Evolutionary conservation across 164 flowering plant species (phyloP), one percentile per base, ranked within the genome.

Genomic region (Chimonanthus salicifolius): DNA sequence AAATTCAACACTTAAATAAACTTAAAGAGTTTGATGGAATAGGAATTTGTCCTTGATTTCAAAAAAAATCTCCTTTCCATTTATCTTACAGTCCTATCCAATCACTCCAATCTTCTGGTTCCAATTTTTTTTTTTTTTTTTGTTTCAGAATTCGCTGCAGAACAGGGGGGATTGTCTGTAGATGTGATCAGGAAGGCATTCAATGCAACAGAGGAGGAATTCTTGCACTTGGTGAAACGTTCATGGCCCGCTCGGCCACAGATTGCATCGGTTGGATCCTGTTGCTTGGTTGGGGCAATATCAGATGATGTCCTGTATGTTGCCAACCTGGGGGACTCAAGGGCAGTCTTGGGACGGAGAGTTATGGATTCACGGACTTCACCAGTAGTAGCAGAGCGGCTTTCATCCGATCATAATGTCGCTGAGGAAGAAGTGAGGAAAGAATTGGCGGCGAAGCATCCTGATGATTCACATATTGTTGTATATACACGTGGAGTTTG

Each of bases 321-420:
- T 48, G 88, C 88, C 6, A 85, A 85, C 70, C 78, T 83, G 16
- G 87, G 87, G 63, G 87, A 85, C 43, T 85, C 85, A 47, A 80
- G 84, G 62, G 87, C 85, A 4, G 87, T 85, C 21, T 77, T 85
- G 18, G 87, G 87, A 3, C 66, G 81, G 65, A 79, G 68, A 49
- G 79, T 9, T 2, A 49, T 70, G 0, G 74, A 68, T 9, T 78
- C 79, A 3, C 71, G 66, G 72, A 74, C 33, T 44, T 18, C 13
- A 62, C 76, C 69, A 5, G 84, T 79, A 60, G 85, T 82, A 49
- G 88, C 90, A 2, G 88, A 92, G 74, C 71, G 97, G 48, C 82
- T 94, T 73, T 87, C 96, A 0, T 88, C 85, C 2, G 98, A 94
- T 83, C 98, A 94, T 78, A 94, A 94, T 83, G 98, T 92, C 68